Evolutionary conservation across 495 filamentous ascomycete genomes (phyloP).

Genomic region (Apodospora peruviana): DNA sequence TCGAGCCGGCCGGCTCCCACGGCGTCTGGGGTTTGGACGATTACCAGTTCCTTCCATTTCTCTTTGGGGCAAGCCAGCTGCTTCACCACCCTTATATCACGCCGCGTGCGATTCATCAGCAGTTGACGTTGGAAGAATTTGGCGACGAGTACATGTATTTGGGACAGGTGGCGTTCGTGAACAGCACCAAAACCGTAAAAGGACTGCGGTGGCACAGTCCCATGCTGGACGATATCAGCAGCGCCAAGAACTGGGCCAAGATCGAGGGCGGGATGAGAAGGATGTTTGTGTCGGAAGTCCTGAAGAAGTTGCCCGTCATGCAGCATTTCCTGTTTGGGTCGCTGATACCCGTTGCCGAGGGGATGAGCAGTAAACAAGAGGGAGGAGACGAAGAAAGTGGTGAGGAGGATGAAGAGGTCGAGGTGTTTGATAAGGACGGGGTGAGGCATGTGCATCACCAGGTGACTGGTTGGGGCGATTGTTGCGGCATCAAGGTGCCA

Average conservation of each 20-base stretch:
- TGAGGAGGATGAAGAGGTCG: conserved; percentile 48
- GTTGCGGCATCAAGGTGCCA: conserved; percentile 97
- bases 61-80: conserved; percentile 88
- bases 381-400: conserved; percentile 42
- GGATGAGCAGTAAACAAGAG: conserved; percentile 63
- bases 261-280: conserved; percentile 90
- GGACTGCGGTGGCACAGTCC: conserved; percentile 95
- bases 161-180: conserved; percentile 87
- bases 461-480: conserved; percentile 80
- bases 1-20: conserved; percentile 91
- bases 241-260: conserved; percentile 87
- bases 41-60: conserved; percentile 94
- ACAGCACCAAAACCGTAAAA: conserved; percentile 92
- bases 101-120: conserved; percentile 80
- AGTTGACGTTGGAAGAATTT: conserved; percentile 78
- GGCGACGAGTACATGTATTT: conserved; percentile 80
- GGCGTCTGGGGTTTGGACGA: conserved; percentile 98
- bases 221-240: conserved; percentile 96
- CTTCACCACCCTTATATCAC: conserved; percentile 82
- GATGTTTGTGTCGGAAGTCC: conserved; percentile 92
- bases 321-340: conserved; percentile 94
- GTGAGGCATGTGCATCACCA: conserved; percentile 64
- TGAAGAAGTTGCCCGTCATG: conserved; percentile 94
- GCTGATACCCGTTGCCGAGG: conserved; percentile 70
- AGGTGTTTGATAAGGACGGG: conserved; percentile 55